Evolutionary conservation across 192 early-diverging fungal species (phyloP).

Genomic region (Podila verticillata): DNA sequence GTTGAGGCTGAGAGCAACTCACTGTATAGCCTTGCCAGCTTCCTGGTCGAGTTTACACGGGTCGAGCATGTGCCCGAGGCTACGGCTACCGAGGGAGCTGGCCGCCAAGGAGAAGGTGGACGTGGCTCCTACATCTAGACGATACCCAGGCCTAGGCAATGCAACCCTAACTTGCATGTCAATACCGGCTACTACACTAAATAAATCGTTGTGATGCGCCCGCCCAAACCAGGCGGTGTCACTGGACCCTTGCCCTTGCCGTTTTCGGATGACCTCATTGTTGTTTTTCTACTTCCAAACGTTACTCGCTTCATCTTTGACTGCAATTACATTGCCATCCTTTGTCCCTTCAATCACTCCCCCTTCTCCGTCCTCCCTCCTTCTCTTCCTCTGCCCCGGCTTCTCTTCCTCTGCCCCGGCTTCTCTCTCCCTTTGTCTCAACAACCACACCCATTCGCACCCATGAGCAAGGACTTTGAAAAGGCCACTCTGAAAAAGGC

Average conservation of each 20-base stretch:
- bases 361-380: neutral
- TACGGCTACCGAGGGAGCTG: neutral
- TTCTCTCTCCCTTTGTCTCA: no score
- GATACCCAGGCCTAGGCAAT: neutral
- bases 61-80: slow-evolving; percentile 5
- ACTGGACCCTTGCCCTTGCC: neutral
- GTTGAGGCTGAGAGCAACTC: slow-evolving; percentile 68
- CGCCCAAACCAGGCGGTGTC: neutral
- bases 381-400: no score
- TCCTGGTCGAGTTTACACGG: slow-evolving; percentile 42
- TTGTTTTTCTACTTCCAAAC: neutral
- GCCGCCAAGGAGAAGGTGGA: slow-evolving; percentile 29
- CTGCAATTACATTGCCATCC: neutral
- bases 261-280: neutral
- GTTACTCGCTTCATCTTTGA: neutral
- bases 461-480: slow-evolving; percentile 22
- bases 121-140: slow-evolving; percentile 27
- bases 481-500: slow-evolving; percentile 24
- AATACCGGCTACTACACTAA: no score
- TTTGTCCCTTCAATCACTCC: neutral
- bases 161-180: neutral
- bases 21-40: slow-evolving; percentile 24
- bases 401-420: no score
- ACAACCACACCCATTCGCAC: neutral
- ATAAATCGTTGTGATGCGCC: neutral